These are phyloP conservation scores for Hypoxylon sp. DNA, from an alignment of 2,329 filamentous ascomycete species.

Conservation along the genomic window DNA sequence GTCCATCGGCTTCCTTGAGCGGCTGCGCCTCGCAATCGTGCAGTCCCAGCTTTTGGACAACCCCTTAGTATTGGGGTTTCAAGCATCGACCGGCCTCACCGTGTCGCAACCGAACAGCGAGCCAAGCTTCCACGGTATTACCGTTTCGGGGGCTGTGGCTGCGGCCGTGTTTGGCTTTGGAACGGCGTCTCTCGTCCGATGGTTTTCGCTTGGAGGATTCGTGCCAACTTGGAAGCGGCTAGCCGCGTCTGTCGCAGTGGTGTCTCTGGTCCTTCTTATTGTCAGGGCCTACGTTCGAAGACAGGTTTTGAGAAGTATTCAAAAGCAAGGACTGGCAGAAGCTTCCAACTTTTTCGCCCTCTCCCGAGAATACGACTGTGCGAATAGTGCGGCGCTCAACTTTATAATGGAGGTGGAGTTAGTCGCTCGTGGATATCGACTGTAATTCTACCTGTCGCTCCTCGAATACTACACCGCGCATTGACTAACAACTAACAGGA, in stretches of 20 bases:
- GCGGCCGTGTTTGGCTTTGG: slow-evolving; percentile 49
- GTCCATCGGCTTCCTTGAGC: slow-evolving; percentile 51
- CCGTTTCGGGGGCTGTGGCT: slow-evolving; percentile 48
- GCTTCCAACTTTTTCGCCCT: slow-evolving; percentile 48
- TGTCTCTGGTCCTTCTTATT: slow-evolving; percentile 39
- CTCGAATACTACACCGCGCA: not conserved
- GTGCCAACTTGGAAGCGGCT: slow-evolving; percentile 47
- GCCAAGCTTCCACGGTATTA: slow-evolving; percentile 46
- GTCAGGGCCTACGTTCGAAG: slow-evolving; percentile 49
- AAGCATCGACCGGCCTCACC: slow-evolving; percentile 39
- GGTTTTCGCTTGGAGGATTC: slow-evolving; percentile 47
- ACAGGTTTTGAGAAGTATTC: slow-evolving; percentile 49
- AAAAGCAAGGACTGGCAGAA: slow-evolving; percentile 48
- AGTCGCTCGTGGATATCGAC: slow-evolving; percentile 51
- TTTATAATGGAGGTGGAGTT: slow-evolving; percentile 53
- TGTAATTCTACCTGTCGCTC: slow-evolving; percentile 42
- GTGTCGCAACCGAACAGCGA: slow-evolving; percentile 39
- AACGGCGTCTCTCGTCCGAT: slow-evolving; percentile 47
- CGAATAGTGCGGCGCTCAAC: slow-evolving; percentile 51
- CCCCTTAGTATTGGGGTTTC: slow-evolving; percentile 47
- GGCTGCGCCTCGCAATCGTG: slow-evolving; percentile 51
- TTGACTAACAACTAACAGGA: slow-evolving; percentile 63
- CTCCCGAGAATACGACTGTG: slow-evolving; percentile 50
- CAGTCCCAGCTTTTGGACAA: slow-evolving; percentile 52
- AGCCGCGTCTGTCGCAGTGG: slow-evolving; percentile 39